These are phyloP conservation scores for Leccinum variicolor DNA, from an alignment of 768 basidiomycete genomes.

Conservation along the genomic window DNA sequence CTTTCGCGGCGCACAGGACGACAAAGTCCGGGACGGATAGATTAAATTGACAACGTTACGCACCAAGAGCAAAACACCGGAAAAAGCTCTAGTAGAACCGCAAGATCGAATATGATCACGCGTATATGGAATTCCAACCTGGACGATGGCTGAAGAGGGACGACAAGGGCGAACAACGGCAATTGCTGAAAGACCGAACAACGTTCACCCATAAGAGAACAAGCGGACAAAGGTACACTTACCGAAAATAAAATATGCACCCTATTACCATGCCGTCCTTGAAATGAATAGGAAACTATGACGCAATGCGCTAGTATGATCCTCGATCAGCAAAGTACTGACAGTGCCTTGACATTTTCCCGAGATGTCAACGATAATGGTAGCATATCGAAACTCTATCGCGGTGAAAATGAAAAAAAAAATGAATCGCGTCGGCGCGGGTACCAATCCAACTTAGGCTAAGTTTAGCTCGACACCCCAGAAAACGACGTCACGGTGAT, in stretches of 20 bases:
- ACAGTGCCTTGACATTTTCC: not conserved
- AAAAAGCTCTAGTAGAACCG: not conserved
- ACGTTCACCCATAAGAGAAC: not conserved
- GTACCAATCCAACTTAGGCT: not conserved
- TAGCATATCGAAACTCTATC: not conserved
- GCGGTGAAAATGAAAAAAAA: not conserved
- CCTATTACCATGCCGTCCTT: too few relatives aligned
- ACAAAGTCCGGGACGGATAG: not conserved
- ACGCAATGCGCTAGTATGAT: not conserved
- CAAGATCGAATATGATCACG: not conserved
- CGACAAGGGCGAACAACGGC: not conserved
- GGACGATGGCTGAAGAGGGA: not conserved
- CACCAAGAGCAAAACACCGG: not conserved
- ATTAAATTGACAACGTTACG: constrained; percentile 1
- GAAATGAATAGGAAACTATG: not conserved
- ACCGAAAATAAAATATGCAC: not conserved
- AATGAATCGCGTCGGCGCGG: not conserved
- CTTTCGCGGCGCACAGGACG: not conserved
- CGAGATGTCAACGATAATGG: not conserved
- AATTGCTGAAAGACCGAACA: not conserved
- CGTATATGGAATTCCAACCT: not conserved
- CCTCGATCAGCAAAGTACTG: not conserved
- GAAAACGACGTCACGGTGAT: not conserved
- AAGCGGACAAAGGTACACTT: not conserved
- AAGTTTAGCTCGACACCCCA: not conserved